Evolutionary conservation across 2,329 filamentous ascomycete genomes (phyloP).

Genomic region (Curvularia hawaiiensis): DNA sequence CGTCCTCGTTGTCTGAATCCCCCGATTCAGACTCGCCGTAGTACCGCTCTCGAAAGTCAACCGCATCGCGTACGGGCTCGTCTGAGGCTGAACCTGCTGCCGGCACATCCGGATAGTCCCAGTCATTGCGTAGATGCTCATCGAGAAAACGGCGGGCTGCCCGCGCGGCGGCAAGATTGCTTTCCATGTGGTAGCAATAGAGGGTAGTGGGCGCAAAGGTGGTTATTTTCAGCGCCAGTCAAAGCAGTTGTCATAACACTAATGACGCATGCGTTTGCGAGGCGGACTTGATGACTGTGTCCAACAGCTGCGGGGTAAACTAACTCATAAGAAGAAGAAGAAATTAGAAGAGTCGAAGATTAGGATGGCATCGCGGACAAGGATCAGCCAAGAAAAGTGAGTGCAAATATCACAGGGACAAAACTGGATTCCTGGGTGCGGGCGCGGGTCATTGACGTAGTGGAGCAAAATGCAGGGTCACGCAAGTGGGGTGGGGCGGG

Average conservation of each 20-base stretch:
- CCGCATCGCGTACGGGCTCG: constrained; percentile 39
- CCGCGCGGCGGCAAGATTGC: constrained; percentile 50
- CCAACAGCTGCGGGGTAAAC: neutral
- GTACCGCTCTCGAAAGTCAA: constrained; percentile 51
- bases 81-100: constrained; percentile 42
- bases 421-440: neutral
- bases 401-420: neutral
- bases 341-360: neutral
- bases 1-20: constrained; percentile 32
- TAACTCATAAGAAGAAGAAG: neutral
- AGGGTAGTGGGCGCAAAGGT: neutral
- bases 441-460: constrained; percentile 1
- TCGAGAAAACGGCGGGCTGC: constrained; percentile 50
- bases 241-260: neutral
- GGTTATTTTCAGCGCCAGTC: neutral
- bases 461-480: neutral
- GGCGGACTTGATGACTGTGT: neutral
- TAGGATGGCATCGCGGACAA: neutral
- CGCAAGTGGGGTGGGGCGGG: neutral
- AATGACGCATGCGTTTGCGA: constrained; percentile 5
- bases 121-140: constrained; percentile 52
- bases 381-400: neutral
- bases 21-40: constrained; percentile 46
- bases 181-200: constrained; percentile 35
- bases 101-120: constrained; percentile 48